Conservation (phyloP, 2,329 filamentous ascomycete species). For the Ophiostoma himal-ulmi region DNA sequence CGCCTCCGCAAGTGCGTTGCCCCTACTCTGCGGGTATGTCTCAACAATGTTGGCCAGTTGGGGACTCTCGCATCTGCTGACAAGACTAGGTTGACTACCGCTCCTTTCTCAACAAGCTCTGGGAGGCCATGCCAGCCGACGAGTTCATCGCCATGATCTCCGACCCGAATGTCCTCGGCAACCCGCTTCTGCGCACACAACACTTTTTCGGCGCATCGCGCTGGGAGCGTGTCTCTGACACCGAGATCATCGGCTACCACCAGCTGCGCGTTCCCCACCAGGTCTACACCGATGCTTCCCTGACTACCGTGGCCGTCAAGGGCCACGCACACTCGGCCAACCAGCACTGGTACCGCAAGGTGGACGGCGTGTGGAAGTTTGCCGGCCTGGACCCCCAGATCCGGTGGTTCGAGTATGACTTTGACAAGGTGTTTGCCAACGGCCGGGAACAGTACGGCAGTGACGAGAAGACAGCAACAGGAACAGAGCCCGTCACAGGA, state of each 20-base stretch:
- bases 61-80: background rate
- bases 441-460: conserved; percentile 27
- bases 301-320: conserved; percentile 46
- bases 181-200: conserved; percentile 57
- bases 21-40: conserved; percentile 47
- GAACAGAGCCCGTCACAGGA: background rate
- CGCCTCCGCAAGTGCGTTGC: conserved; percentile 57
- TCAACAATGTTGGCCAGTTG: background rate
- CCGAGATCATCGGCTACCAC: conserved; percentile 55
- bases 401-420: conserved; percentile 53
- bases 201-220: conserved; percentile 57
- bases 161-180: conserved; percentile 51
- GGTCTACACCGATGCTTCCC: conserved; percentile 45
- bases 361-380: conserved; percentile 57
- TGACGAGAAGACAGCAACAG: conserved; percentile 1
- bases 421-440: conserved; percentile 32
- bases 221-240: conserved; percentile 53
- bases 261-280: conserved; percentile 59
- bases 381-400: conserved; percentile 51
- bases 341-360: conserved; percentile 52
- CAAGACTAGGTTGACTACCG: conserved; percentile 62
- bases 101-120: conserved; percentile 53
- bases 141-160: conserved; percentile 59
- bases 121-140: conserved; percentile 55
- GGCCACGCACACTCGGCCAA: conserved; percentile 56